Conservation (phyloP, 2,329 filamentous ascomycete species). For the Colletotrichum sp. region DNA sequence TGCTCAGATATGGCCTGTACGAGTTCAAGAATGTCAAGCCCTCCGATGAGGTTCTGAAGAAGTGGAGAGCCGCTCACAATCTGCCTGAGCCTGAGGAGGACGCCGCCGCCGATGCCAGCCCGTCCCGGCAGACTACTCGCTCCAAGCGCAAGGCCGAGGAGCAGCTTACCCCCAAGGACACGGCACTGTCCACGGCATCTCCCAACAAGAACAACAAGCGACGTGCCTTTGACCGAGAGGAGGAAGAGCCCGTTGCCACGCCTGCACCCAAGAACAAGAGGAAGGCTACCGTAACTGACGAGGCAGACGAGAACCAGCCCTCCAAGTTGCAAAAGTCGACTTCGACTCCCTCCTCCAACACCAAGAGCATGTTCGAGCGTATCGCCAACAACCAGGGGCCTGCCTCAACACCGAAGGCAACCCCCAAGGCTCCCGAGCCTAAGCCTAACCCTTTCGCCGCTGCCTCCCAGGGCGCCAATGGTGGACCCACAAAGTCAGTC, state of each 20-base stretch:
- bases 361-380: slow-evolving; percentile 62
- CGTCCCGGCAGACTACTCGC: slow-evolving; percentile 33
- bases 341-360: slow-evolving; percentile 55
- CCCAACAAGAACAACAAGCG: slow-evolving; percentile 53
- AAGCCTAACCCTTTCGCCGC: slow-evolving; percentile 37
- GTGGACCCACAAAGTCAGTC: slow-evolving; percentile 47
- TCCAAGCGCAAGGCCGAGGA: slow-evolving; percentile 64
- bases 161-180: slow-evolving; percentile 45
- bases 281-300: slow-evolving; percentile 50
- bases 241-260: slow-evolving; percentile 35
- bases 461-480: slow-evolving; percentile 38
- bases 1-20: slow-evolving; percentile 66
- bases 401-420: slow-evolving; percentile 33
- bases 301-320: slow-evolving; percentile 51
- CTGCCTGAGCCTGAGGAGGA: slow-evolving; percentile 57
- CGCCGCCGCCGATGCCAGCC: slow-evolving; percentile 30
- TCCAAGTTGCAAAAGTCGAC: slow-evolving; percentile 54
- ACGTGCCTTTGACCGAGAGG: slow-evolving; percentile 46
- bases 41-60: slow-evolving; percentile 60
- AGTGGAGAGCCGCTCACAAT: slow-evolving; percentile 63
- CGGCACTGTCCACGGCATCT: slow-evolving; percentile 34
- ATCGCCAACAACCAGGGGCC: slow-evolving; percentile 56
- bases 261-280: slow-evolving; percentile 57
- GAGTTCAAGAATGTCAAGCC: slow-evolving; percentile 68
- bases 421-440: slow-evolving; percentile 29